Conservation (phyloP, 306 rosid genomes). For the Malus domestica region DNA sequence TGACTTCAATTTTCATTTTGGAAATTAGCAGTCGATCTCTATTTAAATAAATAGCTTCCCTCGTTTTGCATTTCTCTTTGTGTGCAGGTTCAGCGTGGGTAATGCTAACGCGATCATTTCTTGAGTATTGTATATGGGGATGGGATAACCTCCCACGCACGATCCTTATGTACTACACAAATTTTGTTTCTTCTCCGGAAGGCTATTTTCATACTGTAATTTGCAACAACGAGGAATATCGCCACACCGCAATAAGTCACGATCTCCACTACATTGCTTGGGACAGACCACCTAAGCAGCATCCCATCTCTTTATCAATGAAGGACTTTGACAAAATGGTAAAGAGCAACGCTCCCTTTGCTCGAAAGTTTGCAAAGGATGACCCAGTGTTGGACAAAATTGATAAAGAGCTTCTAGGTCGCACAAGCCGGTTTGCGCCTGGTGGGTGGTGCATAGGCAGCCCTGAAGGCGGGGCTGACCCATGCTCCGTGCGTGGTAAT, state of each 20-base stretch:
- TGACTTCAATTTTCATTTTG: background rate
- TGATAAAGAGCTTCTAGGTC: conserved; percentile 73
- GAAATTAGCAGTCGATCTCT: background rate
- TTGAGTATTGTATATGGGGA: conserved; percentile 93
- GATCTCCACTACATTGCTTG: conserved; percentile 99
- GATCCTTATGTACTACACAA: conserved; percentile 77
- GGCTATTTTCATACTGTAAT: conserved; percentile 88
- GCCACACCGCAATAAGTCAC: conserved; percentile 62
- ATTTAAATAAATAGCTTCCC: background rate
- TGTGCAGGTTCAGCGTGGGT: conserved; percentile 94
- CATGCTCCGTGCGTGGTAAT: conserved; percentile 64
- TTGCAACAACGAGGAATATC: conserved; percentile 64
- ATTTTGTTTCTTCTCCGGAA: conserved; percentile 87
- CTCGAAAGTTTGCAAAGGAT: conserved; percentile 72
- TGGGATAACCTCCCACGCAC: conserved; percentile 97
- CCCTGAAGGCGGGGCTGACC: conserved; percentile 58
- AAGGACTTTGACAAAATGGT: conserved; percentile 84
- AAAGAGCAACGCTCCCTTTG: conserved; percentile 77
- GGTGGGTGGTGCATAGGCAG: conserved; percentile 87
- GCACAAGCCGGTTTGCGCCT: conserved; percentile 54
- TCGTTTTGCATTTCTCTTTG: background rate
- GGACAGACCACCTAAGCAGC: conserved; percentile 99
- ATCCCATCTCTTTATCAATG: conserved; percentile 59
- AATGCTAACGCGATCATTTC: conserved; percentile 65
- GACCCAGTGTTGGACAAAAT: conserved; percentile 83